phyloP scores from a whole-genome alignment of 1,139 yeast species.

The Suhomyces kunorum region DNA sequence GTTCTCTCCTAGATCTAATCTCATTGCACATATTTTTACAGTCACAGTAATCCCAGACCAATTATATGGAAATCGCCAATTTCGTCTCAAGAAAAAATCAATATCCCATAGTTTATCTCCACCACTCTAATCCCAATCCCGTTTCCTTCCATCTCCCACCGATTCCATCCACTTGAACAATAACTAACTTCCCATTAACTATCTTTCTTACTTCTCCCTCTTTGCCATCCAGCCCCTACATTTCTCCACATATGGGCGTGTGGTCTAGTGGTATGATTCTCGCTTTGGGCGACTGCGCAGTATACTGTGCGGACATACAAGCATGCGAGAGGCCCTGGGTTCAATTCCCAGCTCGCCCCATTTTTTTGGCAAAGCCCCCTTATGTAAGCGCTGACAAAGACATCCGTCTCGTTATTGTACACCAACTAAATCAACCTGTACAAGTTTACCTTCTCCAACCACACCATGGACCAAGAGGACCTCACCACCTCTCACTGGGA shows the following conservation, averaged over 20 bases:
- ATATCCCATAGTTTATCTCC: too few relatives aligned
- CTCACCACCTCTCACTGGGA: conserved; percentile 34
- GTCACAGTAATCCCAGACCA: too few relatives aligned
- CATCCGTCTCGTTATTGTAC: not conserved
- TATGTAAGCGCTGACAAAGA: not conserved
- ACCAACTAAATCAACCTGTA: not conserved
- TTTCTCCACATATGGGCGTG: conserved; percentile 17
- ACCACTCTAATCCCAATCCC: too few relatives aligned
- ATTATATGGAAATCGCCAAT: too few relatives aligned
- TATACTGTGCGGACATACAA: conserved; percentile 10
- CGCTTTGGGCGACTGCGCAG: conserved; percentile 19
- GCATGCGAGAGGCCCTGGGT: conserved; percentile 26
- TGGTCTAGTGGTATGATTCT: conserved; percentile 27
- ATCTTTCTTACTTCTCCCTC: not conserved
- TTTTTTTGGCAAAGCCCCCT: not conserved
- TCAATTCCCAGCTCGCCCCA: conserved; percentile 26
- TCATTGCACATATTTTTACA: too few relatives aligned
- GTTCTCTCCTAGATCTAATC: too few relatives aligned
- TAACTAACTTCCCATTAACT: not conserved
- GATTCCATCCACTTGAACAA: too few relatives aligned
- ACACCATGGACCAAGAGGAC: conserved; percentile 26
- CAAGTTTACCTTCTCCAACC: not conserved
- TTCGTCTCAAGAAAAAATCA: too few relatives aligned
- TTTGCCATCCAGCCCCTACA: not conserved
- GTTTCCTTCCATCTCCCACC: too few relatives aligned